Evolutionary conservation across 2,329 filamentous ascomycete species (phyloP), one percentile per base, ranked within the genome.

Genomic region (Aspergillus floridensis): DNA sequence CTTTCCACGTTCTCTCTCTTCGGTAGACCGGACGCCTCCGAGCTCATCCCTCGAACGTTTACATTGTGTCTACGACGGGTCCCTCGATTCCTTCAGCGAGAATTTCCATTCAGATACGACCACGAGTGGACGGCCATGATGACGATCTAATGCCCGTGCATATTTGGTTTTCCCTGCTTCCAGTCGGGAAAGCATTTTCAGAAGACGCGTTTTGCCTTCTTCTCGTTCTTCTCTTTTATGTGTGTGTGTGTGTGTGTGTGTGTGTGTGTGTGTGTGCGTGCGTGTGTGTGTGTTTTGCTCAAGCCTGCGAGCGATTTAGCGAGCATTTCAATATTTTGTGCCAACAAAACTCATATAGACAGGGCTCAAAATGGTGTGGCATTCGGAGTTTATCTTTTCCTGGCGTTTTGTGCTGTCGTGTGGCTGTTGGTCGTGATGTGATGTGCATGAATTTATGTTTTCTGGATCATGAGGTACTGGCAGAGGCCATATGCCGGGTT

Each of bases 81-180:
- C n/a, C 47, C 51, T 58, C 41, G 58, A 52, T 57, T 19, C 58
- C 49, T 61, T 59, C 32, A 61, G 57, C 56, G 49, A 56, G 19
- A 19, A 46, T 57, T 60, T 50, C 49, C 54, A 56, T 61, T 52
- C 65, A 48, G 56, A 52, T 65, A 53, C 57, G 52, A 56, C 60
- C 54, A 66, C 64, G 66, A 66, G 54, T 62, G 60, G 61, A 67
- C 19, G 38, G 16, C 38, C 12, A 44, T 8, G 38, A n/a, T 19
- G 38, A 44, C 58, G 65, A 61, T 63, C 55, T 65, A 59, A 68
- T 64, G 65, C 63, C 63, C 58, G 58, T 61, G 63, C 65, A 66
- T 66, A 49, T 58, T 22, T 56, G 58, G 50, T 63, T 58, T 56
- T 53, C 29, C 54, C 26, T 44, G 46, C 51, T 56, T 49, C 58